Percentiles rank a stretch among this genome's conserved stretches.
These are phyloP conservation scores for Aristolochia contorta DNA, from an alignment of 164 flowering plant species.

Conservation along the genomic window DNA sequence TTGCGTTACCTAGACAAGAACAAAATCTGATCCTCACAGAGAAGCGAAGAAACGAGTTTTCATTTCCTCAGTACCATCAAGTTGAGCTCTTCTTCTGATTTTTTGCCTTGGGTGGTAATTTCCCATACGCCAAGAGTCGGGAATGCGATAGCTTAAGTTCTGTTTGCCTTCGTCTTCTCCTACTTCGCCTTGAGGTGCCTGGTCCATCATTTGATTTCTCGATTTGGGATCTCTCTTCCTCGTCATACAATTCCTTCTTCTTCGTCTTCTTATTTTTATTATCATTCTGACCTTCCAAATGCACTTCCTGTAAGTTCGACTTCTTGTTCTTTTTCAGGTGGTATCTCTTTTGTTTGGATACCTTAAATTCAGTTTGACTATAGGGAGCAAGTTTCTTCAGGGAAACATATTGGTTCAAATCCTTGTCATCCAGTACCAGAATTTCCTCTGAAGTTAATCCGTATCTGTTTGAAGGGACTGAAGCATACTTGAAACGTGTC, in stretches of 20 bases:
- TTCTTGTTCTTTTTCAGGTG: conserved; percentile 35
- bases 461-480: conserved; percentile 46
- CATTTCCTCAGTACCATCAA: not conserved
- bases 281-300: conserved; percentile 7
- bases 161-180: conserved; percentile 38
- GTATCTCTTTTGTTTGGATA: conserved; percentile 36
- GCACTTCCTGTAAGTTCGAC: conserved; percentile 18
- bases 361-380: conserved; percentile 63
- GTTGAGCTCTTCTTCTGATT: conserved; percentile 27
- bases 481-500: conserved; percentile 73
- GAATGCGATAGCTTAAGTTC: conserved; percentile 39
- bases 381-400: conserved; percentile 83
- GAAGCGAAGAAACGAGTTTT: not conserved
- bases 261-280: conserved; percentile 21
- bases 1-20: no score
- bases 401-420: conserved; percentile 80
- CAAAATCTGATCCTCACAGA: no score
- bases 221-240: conserved; percentile 14
- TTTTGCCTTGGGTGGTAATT: conserved; percentile 30
- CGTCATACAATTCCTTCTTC: conserved; percentile 9
- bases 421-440: conserved; percentile 55
- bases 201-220: conserved; percentile 27
- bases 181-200: conserved; percentile 30
- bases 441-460: conserved; percentile 56
- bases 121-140: conserved; percentile 54